A percentile compares a stretch with the other conserved stretches of the same genome.
These are phyloP conservation scores for Rachicladosporium sp. DNA, from an alignment of 2,329 filamentous ascomycete species.

Conservation along the genomic window DNA sequence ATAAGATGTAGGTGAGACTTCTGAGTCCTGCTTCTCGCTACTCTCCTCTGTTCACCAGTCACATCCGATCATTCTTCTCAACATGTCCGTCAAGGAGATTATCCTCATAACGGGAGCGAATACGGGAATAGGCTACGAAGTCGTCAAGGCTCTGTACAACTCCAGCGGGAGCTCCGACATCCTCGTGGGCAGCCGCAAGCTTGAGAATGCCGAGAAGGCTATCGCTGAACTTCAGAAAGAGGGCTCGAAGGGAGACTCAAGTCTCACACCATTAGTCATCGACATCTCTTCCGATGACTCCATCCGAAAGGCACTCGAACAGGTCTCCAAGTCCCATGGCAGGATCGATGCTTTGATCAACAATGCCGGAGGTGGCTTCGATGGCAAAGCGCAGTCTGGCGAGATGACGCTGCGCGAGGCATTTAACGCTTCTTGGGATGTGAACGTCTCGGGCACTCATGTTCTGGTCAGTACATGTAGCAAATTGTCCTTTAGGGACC, in stretches of 20 bases:
- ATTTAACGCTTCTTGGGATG: slow-evolving; percentile 25
- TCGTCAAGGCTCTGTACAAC: slow-evolving; percentile 40
- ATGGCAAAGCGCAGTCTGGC: slow-evolving; percentile 22
- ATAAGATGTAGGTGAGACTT: too few relatives aligned
- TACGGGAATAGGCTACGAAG: slow-evolving; percentile 48
- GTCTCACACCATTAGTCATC: slow-evolving; percentile 37
- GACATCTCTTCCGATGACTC: slow-evolving; percentile 43
- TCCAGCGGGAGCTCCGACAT: slow-evolving; percentile 40
- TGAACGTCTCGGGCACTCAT: slow-evolving; percentile 29
- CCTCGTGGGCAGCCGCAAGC: slow-evolving; percentile 41
- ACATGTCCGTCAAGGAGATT: slow-evolving; percentile 23
- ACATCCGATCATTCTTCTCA: slow-evolving; percentile 1
- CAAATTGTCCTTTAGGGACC: too few relatives aligned
- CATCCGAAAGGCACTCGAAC: slow-evolving; percentile 35
- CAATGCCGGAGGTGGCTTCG: slow-evolving; percentile 42
- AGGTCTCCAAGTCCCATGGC: slow-evolving; percentile 31
- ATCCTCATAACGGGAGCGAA: slow-evolving; percentile 47
- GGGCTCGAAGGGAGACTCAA: slow-evolving; percentile 28
- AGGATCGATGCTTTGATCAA: slow-evolving; percentile 44
- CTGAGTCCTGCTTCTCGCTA: background rate
- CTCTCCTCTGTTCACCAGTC: background rate
- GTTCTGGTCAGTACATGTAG: slow-evolving; percentile 13
- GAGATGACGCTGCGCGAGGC: slow-evolving; percentile 23
- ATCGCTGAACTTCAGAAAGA: slow-evolving; percentile 31
- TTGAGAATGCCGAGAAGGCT: slow-evolving; percentile 40